A percentile compares a stretch with the other conserved stretches of the same genome.
These are phyloP conservation scores for Mercurialis annua DNA, from an alignment of 345 rosid genomes.

Conservation along the genomic window DNA sequence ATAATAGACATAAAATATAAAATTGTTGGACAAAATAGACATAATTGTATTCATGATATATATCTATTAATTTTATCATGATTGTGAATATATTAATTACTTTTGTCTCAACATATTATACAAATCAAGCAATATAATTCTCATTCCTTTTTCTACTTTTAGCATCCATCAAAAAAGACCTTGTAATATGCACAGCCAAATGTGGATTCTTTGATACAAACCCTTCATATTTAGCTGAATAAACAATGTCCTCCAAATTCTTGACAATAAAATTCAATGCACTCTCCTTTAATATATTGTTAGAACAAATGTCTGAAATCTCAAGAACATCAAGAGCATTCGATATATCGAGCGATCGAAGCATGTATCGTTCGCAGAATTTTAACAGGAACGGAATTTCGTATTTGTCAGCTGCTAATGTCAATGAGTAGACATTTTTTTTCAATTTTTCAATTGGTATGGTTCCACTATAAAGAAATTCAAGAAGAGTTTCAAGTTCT, in stretches of 20 bases:
- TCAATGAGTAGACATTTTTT: constrained; percentile 50
- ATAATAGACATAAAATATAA: no score
- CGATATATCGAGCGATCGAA: constrained; percentile 38
- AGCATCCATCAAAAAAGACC: constrained; percentile 53
- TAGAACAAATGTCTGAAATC: constrained; percentile 56
- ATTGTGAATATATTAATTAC: no score
- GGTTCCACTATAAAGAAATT: constrained; percentile 74
- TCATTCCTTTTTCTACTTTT: constrained; percentile 29
- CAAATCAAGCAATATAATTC: not conserved
- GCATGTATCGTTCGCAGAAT: constrained; percentile 57
- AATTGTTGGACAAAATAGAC: not conserved
- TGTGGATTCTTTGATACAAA: constrained; percentile 56
- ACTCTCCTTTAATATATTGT: constrained; percentile 45
- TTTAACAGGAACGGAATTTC: constrained; percentile 59
- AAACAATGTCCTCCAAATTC: constrained; percentile 63
- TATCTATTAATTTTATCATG: no score
- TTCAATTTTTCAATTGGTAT: constrained; percentile 45
- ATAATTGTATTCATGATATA: no score
- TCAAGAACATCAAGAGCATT: constrained; percentile 62
- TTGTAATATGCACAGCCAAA: constrained; percentile 62
- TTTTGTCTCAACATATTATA: not conserved
- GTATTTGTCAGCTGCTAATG: constrained; percentile 71
- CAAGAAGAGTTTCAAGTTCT: constrained; percentile 67
- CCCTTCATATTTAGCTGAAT: constrained; percentile 50
- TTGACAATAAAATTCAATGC: constrained; percentile 49